Base-by-base conservation (phyloP, 1,284 basidiomycete species). In the Ceratobasidium sp. region DNA sequence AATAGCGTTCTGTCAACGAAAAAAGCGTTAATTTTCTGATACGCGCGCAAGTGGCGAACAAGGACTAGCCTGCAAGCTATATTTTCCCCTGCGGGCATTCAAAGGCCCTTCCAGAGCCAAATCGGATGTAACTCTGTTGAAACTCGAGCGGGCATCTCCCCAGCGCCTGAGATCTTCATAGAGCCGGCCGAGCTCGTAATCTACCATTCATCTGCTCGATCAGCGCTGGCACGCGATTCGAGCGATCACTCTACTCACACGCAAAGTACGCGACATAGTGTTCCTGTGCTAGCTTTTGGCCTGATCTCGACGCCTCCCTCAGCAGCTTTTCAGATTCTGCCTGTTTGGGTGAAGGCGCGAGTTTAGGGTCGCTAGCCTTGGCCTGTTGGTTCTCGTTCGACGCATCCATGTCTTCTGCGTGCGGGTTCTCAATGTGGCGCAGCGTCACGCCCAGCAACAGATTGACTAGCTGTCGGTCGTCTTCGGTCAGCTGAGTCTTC, bases 131-230 rank as follows among this genome's bases (percentile, higher is more conserved):
- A 88, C 84, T 28, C 84, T 78, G 63, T 85, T 82, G 75, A 86
- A 84, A 77, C 87, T 82, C 49, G 79, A 74, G 74, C 80, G 81
- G 5, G 86, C 86, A 59, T 83, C 79, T 1, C 79, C 78, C 21
- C 80, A 79, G 67, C 85, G 81, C 6, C 84, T 84, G 77, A 83
- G 81, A 62, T 82, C 80, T 28, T 83, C 81, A 73, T 84, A 84
- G 70, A 87, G 78, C 16, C 83, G 80, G 9, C 86, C 87, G 4
- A 87, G 79, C 80, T 88, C 87, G 78, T 85, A 87, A 77, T 88
- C 78, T 79, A 71, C 16, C n/a, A 35, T 6, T 4, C 76, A 28
- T 78, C 73, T 38, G 74, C 78, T 78, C 75, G 18, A 50, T 59
- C 35, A 49, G 26, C 32, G 14, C 38, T n/a, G 23, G 28, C 5